Evolutionary conservation across 352 stramenopile genomes (phyloP), one percentile per base, ranked within the genome.

Genomic region (Phytophthora kernoviae): DNA sequence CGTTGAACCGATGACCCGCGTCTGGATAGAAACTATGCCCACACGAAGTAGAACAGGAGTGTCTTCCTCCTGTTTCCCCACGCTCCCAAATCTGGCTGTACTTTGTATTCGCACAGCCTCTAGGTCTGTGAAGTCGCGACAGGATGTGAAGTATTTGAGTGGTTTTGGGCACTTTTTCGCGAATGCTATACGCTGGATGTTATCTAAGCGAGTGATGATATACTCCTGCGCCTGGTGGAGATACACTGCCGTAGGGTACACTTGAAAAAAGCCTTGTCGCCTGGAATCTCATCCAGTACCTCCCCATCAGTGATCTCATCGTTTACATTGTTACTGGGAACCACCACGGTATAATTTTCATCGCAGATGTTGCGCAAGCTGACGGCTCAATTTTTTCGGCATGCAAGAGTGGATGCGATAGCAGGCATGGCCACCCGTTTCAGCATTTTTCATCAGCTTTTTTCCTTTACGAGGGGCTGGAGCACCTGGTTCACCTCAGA

Each of bases 171-270:
- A 89, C n/a, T 74, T 84, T 21, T 73, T 78, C 0, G 82, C 89
- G 17, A 83, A 88, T 14, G 89, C 92, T 22, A 93, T 65, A 27
- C 85, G 77, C 34, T 79, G 57, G 15, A 73, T 54, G 10, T 83
- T 75, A 49, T 98, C 91, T 12, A 98, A 54, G 36, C 80, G 84
- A 11, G 78, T 91, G 55, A 98, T 90, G 27, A 98, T 61, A 65
- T 97, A 98, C 54, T 97, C 91, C 17, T 89, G 74, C 14, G 77
- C 92, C 53, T 97, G 92, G 54, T 98, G 87, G 40, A 98, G 73
- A 65, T 98, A 98, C 3, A 97, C 92, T 10, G 87, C 94, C 0
- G 88, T 87, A 21, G 90, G 88, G 47, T 97, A 98, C 14, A 98
- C 72, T 58, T 97, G 85, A 48, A 97, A 98, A 98, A 97, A 0